phyloP scores from a whole-genome alignment of 306 rosid species.

The Ammopiptanthus mongolicus region DNA sequence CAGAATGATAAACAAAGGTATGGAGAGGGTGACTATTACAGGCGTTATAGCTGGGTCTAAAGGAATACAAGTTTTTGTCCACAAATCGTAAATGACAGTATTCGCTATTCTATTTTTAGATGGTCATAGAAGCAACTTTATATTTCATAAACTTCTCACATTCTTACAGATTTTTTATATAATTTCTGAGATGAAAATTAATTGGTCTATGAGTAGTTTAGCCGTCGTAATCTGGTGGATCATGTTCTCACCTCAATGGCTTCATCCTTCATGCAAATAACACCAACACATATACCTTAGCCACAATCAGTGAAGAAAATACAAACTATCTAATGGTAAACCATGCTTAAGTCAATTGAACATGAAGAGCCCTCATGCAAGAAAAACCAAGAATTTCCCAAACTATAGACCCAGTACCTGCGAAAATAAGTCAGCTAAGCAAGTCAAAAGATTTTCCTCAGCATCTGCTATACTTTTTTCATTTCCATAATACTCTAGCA shows the following conservation, averaged over 20 bases:
- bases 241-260: neutral
- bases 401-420: conserved; percentile 42
- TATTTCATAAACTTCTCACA: neutral
- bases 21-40: neutral
- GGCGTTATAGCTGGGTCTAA: neutral
- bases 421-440: conserved; percentile 84
- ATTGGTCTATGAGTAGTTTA: neutral
- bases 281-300: neutral
- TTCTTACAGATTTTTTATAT: neutral
- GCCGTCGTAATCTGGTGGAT: neutral
- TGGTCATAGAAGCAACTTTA: neutral
- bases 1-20: neutral
- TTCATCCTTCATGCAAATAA: neutral
- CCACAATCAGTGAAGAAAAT: neutral
- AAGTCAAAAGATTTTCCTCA: conserved; percentile 83
- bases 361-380: neutral
- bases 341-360: neutral
- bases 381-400: neutral
- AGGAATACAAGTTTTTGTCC: neutral
- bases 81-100: neutral
- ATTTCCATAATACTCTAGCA: conserved; percentile 64
- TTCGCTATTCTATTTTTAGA: neutral
- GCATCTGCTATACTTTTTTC: conserved; percentile 54
- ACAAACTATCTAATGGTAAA: neutral
- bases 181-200: neutral